Conservation (phyloP, 495 filamentous ascomycete species). For the Haplographium delicatum region DNA sequence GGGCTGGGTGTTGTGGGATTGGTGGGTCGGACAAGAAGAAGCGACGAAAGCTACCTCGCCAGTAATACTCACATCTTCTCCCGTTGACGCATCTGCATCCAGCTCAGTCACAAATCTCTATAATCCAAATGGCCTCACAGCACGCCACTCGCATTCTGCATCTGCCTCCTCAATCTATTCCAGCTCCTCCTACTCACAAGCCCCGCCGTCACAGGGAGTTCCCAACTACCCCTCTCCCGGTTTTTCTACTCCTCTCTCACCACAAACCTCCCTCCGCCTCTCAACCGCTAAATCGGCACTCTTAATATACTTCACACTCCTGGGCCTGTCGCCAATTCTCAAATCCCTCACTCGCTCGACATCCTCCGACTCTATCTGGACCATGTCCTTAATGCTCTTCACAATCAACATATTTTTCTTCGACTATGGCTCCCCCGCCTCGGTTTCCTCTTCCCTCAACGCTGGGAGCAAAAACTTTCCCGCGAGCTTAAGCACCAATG, state of each 20-base stretch:
- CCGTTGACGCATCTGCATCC: constrained; percentile 26
- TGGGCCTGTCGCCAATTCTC: constrained; percentile 88
- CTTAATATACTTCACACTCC: constrained; percentile 85
- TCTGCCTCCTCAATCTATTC: constrained; percentile 26
- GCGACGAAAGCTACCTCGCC: constrained; percentile 24
- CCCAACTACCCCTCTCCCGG: constrained; percentile 13
- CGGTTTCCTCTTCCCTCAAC: constrained; percentile 25
- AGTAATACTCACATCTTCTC: constrained; percentile 28
- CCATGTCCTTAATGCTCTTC: constrained; percentile 87
- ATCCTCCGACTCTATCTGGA: constrained; percentile 90
- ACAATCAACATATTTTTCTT: constrained; percentile 96
- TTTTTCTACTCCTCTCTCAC: constrained; percentile 39
- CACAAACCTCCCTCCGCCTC: constrained; percentile 60
- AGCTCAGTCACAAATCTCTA: constrained; percentile 40
- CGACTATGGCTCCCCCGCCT: constrained; percentile 65
- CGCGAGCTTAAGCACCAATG: constrained; percentile 87
- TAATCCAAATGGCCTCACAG: constrained; percentile 21
- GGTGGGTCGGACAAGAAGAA: constrained; percentile 67
- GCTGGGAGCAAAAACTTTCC: constrained; percentile 59
- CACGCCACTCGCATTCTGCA: constrained; percentile 26
- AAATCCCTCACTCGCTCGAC: constrained; percentile 92
- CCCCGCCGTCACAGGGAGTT: constrained; percentile 23
- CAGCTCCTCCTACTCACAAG: constrained; percentile 8
- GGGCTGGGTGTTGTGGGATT: constrained; percentile 90
- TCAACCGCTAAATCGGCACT: constrained; percentile 72